phyloP scores from a whole-genome alignment of 2,329 filamentous ascomycete species.

The Fusarium virguliforme region DNA sequence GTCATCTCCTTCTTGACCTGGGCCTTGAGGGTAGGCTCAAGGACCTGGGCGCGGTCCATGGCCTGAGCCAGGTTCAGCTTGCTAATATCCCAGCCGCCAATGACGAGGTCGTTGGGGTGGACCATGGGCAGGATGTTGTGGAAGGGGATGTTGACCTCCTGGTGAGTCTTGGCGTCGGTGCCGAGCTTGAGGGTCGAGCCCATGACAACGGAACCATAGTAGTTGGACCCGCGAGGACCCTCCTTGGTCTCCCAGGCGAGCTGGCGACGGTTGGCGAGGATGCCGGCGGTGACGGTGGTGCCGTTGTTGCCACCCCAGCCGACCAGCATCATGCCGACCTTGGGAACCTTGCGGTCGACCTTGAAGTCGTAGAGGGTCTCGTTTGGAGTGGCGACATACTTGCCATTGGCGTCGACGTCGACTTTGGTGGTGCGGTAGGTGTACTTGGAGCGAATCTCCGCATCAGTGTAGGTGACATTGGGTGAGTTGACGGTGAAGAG shows the following conservation, averaged over 20 bases:
- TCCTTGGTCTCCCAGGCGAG: constrained; percentile 96
- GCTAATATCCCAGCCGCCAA: constrained; percentile 99
- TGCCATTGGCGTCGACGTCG: constrained; percentile 78
- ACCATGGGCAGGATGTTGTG: constrained; percentile 95
- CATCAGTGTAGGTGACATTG: constrained; percentile 91
- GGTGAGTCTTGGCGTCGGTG: constrained; percentile 83
- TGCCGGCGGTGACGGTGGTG: constrained; percentile 95
- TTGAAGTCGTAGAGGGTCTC: constrained; percentile 98
- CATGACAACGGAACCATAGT: constrained; percentile 99
- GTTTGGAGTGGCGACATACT: constrained; percentile 86
- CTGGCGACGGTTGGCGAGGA: constrained; percentile 92
- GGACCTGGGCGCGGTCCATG: constrained; percentile 95
- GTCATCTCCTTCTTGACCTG: constrained; percentile 95
- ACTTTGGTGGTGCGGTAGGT: constrained; percentile 95
- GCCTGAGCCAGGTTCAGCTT: constrained; percentile 88
- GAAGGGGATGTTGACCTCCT: constrained; percentile 97
- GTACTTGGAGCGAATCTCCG: constrained; percentile 93
- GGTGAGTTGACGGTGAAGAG: constrained; percentile 92
- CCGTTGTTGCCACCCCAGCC: constrained; percentile 99
- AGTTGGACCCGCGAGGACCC: constrained; percentile 88
- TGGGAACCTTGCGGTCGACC: constrained; percentile 92
- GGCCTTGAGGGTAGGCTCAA: constrained; percentile 94
- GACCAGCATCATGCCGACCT: constrained; percentile 96
- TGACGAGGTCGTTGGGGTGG: constrained; percentile 93
- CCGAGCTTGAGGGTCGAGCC: constrained; percentile 97